Percentiles rank a stretch among this genome's conserved stretches.
Evolutionary conservation across 129 eudicot species (phyloP).

Genomic region (Smallanthus sonchifolius): DNA sequence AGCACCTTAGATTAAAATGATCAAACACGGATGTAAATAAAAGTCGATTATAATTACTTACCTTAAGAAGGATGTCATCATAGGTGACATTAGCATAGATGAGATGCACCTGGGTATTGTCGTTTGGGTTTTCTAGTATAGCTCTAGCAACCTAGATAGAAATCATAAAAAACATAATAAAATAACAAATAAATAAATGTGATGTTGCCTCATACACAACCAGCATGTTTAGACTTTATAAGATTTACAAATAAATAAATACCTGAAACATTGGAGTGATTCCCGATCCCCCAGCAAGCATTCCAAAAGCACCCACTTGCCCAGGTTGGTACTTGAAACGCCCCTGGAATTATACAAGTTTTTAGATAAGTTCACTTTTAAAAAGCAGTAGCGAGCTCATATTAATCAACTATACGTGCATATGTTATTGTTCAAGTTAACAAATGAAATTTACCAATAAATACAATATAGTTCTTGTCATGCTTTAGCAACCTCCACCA

Average conservation of each 20-base stretch:
- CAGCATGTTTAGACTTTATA: neutral
- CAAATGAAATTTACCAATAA: neutral
- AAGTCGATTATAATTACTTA: conserved; percentile 2
- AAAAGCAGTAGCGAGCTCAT: neutral
- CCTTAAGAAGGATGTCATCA: conserved; percentile 91
- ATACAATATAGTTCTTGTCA: neutral
- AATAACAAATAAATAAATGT: neutral
- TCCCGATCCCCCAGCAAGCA: conserved; percentile 99
- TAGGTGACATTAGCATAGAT: conserved; percentile 84
- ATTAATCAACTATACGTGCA: neutral
- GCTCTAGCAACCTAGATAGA: conserved; percentile 78
- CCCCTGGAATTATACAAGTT: conserved; percentile 36
- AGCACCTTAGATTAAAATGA: neutral
- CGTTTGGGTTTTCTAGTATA: conserved; percentile 79
- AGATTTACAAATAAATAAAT: neutral
- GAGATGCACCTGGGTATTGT: conserved; percentile 78
- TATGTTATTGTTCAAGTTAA: neutral
- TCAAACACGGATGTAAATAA: neutral
- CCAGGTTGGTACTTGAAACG: conserved; percentile 85
- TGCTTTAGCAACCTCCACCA: neutral
- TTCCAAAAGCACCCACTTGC: conserved; percentile 90
- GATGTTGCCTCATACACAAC: conserved; percentile 6
- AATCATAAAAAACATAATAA: neutral
- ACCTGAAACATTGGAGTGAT: conserved; percentile 99
- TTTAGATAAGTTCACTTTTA: neutral